Evolutionary conservation across 495 filamentous ascomycete genomes (phyloP).

Genomic region (Pyronema domesticum): DNA sequence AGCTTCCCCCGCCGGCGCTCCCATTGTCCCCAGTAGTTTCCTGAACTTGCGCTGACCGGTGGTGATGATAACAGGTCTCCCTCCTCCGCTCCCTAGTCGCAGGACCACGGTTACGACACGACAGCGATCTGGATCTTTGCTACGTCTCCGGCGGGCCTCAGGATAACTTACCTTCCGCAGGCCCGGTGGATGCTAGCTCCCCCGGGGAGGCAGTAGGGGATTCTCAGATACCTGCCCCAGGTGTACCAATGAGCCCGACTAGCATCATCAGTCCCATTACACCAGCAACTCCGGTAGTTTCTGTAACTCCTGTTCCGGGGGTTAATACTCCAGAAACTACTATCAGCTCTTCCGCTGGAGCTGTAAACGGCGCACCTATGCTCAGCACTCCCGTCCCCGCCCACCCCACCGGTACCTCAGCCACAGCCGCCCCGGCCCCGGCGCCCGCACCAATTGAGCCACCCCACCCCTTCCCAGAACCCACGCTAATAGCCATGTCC

Average conservation of each 20-base stretch:
- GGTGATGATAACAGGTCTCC: not conserved
- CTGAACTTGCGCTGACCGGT: not conserved
- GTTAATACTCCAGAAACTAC: conserved; percentile 26
- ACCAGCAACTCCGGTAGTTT: too few relatives aligned
- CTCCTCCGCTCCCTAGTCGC: conserved; percentile 1
- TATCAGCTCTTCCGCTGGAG: too few relatives aligned
- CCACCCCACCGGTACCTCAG: not conserved
- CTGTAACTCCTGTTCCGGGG: too few relatives aligned
- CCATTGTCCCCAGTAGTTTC: too few relatives aligned
- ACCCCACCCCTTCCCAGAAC: conserved; percentile 36
- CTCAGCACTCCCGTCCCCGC: not conserved
- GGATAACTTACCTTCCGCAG: too few relatives aligned
- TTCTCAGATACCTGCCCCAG: too few relatives aligned
- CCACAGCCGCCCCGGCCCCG: conserved; percentile 39
- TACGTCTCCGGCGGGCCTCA: conserved; percentile 47
- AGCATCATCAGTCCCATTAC: too few relatives aligned
- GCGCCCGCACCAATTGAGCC: conserved; percentile 73
- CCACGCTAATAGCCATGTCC: conserved; percentile 57
- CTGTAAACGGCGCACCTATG: too few relatives aligned
- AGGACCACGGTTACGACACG: conserved; percentile 62
- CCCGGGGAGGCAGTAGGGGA: too few relatives aligned
- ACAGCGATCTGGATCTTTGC: conserved; percentile 81
- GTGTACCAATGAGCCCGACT: too few relatives aligned
- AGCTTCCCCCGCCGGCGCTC: too few relatives aligned
- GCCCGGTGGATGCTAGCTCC: too few relatives aligned